These are phyloP conservation scores for Rhizopogon vulgaris DNA, from an alignment of 768 basidiomycete species.

Conservation along the genomic window DNA sequence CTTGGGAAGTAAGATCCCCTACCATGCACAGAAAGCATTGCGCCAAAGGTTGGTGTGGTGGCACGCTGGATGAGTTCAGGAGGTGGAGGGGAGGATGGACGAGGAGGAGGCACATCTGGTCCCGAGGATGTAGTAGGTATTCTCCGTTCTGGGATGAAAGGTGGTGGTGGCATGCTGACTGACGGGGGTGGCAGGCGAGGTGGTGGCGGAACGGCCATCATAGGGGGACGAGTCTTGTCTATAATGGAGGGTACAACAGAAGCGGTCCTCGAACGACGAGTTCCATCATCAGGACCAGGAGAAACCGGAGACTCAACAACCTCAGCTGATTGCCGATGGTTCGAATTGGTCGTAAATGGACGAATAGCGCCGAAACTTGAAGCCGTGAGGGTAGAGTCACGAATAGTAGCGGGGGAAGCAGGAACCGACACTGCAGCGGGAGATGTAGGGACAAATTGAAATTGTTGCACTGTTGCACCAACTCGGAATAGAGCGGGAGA, in stretches of 20 bases:
- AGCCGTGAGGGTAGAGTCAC: conserved; percentile 44
- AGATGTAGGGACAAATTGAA: conserved; percentile 54
- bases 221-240: conserved; percentile 80
- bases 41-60: conserved; percentile 76
- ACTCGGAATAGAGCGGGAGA: conserved; percentile 49
- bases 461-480: conserved; percentile 50
- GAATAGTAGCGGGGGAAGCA: conserved; percentile 34
- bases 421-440: conserved; percentile 18
- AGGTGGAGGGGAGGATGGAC: conserved; percentile 91
- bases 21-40: conserved; percentile 51
- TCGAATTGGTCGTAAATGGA: conserved; percentile 47
- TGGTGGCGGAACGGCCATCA: conserved; percentile 78
- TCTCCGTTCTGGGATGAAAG: conserved; percentile 69
- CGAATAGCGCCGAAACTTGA: conserved; percentile 34
- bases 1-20: conserved; percentile 43
- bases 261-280: conserved; percentile 53
- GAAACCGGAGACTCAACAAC: conserved; percentile 58
- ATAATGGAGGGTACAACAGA: conserved; percentile 49
- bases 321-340: conserved; percentile 53
- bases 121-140: conserved; percentile 36
- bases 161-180: conserved; percentile 66
- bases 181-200: conserved; percentile 70
- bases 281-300: conserved; percentile 40
- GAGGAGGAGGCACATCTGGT: conserved; percentile 66
- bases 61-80: conserved; percentile 89